Conservation (phyloP, 2,329 filamentous ascomycete genomes). For the Escovopsis sp. region DNA sequence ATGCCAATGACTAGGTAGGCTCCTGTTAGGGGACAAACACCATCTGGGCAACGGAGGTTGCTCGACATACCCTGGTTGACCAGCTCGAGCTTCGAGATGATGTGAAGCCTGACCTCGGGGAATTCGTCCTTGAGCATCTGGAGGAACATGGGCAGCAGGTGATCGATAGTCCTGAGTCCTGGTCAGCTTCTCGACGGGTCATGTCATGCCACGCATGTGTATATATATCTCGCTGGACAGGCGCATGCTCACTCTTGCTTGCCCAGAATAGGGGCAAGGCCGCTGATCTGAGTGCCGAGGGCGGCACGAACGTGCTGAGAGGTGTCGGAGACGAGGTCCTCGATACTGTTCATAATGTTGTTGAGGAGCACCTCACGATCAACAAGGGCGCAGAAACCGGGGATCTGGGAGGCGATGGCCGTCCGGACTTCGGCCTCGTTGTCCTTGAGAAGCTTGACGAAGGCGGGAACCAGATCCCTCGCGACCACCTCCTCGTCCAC, state of each 20-base stretch:
- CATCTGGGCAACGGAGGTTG: background rate
- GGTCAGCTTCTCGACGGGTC: constrained; percentile 1
- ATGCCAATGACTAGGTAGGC: constrained; percentile 87
- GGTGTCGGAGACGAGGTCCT: constrained; percentile 88
- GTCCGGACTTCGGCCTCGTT: constrained; percentile 95
- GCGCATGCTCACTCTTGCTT: constrained; percentile 69
- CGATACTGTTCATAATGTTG: constrained; percentile 92
- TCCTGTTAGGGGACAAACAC: constrained; percentile 8
- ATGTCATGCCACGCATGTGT: background rate
- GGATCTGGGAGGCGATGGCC: constrained; percentile 93
- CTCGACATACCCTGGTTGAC: constrained; percentile 71
- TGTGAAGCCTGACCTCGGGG: constrained; percentile 92
- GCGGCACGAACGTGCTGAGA: constrained; percentile 95
- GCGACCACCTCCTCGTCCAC: constrained; percentile 94
- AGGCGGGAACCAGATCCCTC: constrained; percentile 86
- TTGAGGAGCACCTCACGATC: constrained; percentile 78
- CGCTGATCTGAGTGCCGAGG: constrained; percentile 91
- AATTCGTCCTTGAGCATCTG: constrained; percentile 99
- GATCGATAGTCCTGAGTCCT: constrained; percentile 65
- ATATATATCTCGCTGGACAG: too few species aligned
- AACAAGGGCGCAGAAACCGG: constrained; percentile 84
- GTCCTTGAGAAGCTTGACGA: constrained; percentile 95
- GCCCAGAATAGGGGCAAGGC: constrained; percentile 87
- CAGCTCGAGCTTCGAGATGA: constrained; percentile 98
- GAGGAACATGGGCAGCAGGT: constrained; percentile 95